Evolutionary conservation across 2,329 filamentous ascomycete species (phyloP), one percentile per base, ranked within the genome.

Genomic region (Aspergillus novoparasiticus): DNA sequence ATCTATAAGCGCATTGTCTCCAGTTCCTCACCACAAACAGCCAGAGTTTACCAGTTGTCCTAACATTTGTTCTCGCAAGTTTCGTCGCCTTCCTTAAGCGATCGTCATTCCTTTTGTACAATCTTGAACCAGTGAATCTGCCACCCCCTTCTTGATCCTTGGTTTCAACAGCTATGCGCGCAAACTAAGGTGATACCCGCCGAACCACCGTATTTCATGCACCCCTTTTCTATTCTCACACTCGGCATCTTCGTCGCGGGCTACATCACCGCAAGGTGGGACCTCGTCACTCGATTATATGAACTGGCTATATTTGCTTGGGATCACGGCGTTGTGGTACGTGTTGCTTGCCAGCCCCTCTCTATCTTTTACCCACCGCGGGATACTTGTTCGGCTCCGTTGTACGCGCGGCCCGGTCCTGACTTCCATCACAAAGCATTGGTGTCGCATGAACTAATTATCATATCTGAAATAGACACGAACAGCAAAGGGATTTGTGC

Each of bases 181-280:
- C 66, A 68, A 68, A 61, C 65, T 72, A 64, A 71, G 41, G 60
- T 65, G 30, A 19, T 23, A 68, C 68, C 64, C 67, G 66, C 68
- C 64, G 59, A 72, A 70, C 69, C 62, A 68, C 65, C 69, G 67
- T 76, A 66, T 80, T 82, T 81, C 72, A 98, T 98, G 94, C 94
- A 97, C 93, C 93, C 94, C 76, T 97, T 98, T 84, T 98, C 94
- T 68, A 85, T 94, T 79, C 87, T 97, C 80, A 96, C 94, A 75
- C 89, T 97, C 83, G 93, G 91, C 83, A 97, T 99, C 84, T 99
- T 99, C 85, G 91, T 98, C 86, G 94, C 95, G 83, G 95, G 95
- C 81, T 99, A 99, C 86, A 98, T 94, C 80, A 99, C 95, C 82
- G 95, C 95, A 77, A 91, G 95, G 85, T 99, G 95, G 94, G 95